Evolutionary conservation across 1,284 basidiomycete species (phyloP).

Genomic region (Bjerkandera adusta): DNA sequence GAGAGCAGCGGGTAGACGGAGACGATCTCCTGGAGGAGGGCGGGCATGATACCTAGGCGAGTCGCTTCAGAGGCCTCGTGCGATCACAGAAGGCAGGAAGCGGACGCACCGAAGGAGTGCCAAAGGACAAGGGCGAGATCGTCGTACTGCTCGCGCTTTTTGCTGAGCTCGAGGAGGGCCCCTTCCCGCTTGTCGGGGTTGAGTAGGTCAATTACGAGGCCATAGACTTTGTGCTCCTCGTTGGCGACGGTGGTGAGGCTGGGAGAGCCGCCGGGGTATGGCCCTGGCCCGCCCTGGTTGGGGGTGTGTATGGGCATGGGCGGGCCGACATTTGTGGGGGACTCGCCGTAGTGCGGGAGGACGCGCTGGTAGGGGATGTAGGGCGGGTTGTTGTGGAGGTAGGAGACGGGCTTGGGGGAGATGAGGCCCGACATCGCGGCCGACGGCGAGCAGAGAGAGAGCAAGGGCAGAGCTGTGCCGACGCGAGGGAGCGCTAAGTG

Average conservation of each 20-base stretch:
- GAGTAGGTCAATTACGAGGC: slow-evolving; percentile 80
- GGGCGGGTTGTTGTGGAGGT: slow-evolving; percentile 50
- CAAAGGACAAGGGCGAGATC: slow-evolving; percentile 97
- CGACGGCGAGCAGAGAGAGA: slow-evolving; percentile 6
- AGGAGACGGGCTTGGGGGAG: slow-evolving; percentile 64
- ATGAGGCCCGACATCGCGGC: slow-evolving; percentile 49
- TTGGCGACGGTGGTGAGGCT: slow-evolving; percentile 34
- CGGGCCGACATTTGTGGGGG: slow-evolving; percentile 35
- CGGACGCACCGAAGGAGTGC: slow-evolving; percentile 92
- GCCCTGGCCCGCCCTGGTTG: slow-evolving; percentile 46
- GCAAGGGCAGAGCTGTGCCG: not conserved
- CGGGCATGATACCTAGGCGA: slow-evolving; percentile 92
- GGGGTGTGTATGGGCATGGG: slow-evolving; percentile 46
- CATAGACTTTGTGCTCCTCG: slow-evolving; percentile 84
- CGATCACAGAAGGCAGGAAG: not conserved
- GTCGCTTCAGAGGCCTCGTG: not conserved
- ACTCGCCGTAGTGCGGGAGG: slow-evolving; percentile 25
- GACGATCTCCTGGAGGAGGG: slow-evolving; percentile 96
- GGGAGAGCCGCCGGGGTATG: slow-evolving; percentile 31
- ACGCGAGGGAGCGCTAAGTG: not conserved
- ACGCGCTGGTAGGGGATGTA: slow-evolving; percentile 48
- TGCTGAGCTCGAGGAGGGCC: slow-evolving; percentile 93
- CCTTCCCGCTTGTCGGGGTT: slow-evolving; percentile 80
- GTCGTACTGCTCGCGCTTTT: slow-evolving; percentile 99
- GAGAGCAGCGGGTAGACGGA: slow-evolving; percentile 97